Conservation (phyloP, 2,329 filamentous ascomycete species). For the Trichophaea hybrida region DNA sequence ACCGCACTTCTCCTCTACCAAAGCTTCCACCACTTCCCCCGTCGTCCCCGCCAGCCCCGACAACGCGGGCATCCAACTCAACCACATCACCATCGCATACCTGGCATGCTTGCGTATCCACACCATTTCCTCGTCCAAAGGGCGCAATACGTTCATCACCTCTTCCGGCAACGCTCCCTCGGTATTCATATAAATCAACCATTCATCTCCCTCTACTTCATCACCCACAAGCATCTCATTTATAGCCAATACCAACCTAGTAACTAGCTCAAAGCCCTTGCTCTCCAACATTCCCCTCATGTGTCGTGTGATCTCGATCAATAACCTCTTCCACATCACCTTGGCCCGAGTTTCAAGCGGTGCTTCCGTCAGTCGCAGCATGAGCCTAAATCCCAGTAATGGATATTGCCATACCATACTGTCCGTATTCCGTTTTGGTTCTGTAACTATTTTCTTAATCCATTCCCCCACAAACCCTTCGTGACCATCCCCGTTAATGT, state of each 20-base stretch:
- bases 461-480: constrained; percentile 9
- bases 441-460: constrained; percentile 5
- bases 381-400: constrained; percentile 14
- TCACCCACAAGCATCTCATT: background rate
- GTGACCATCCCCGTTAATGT: constrained; percentile 11
- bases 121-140: constrained; percentile 8
- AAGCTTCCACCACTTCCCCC: constrained; percentile 6
- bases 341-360: background rate
- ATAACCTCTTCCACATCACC: constrained; percentile 11
- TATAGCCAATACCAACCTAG: background rate
- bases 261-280: background rate
- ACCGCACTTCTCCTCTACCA: constrained; percentile 5
- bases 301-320: constrained; percentile 9
- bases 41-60: constrained; percentile 3
- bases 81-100: constrained; percentile 14
- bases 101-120: constrained; percentile 14
- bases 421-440: constrained; percentile 2
- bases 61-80: constrained; percentile 8
- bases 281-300: constrained; percentile 2
- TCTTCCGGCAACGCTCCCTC: constrained; percentile 5
- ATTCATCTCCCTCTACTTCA: background rate
- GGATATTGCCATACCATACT: constrained; percentile 18
- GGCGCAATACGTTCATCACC: constrained; percentile 6
- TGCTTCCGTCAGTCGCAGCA: constrained; percentile 5
- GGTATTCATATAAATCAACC: constrained; percentile 3